A percentile compares a stretch with the other conserved stretches of the same genome.
Evolutionary conservation across 129 eudicot species (phyloP).

Genomic region (Heracleum sosnowskyi): DNA sequence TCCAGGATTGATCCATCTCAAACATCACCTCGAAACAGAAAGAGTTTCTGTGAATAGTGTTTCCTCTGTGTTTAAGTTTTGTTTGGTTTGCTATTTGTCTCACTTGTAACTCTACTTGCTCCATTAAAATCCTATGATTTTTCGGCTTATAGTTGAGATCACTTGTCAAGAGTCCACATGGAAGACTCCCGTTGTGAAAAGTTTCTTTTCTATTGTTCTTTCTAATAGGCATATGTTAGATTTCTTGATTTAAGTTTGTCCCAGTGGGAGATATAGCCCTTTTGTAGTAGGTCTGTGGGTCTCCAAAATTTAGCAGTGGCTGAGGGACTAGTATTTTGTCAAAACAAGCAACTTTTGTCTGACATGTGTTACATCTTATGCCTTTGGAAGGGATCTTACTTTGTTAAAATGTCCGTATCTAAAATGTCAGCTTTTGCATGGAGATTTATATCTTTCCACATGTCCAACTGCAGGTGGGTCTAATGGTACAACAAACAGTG

Average conservation of each 20-base stretch:
- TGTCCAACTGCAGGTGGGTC: constrained; percentile 60
- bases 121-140: neutral
- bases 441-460: constrained; percentile 8
- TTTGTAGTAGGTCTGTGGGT: neutral
- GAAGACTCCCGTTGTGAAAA: neutral
- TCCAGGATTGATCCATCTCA: neutral
- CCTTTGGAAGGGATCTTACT: neutral
- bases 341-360: neutral
- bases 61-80: neutral
- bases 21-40: neutral
- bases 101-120: neutral
- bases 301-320: neutral
- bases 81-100: neutral
- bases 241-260: neutral
- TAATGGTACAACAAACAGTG: constrained; percentile 82
- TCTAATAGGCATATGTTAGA: neutral
- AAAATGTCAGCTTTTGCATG: neutral
- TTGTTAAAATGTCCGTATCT: neutral
- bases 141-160: neutral
- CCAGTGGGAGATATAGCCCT: neutral
- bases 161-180: neutral
- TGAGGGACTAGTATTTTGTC: neutral
- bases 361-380: neutral
- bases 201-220: neutral
- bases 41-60: neutral